These are phyloP conservation scores for Madurella fahalii DNA, from an alignment of 2,329 filamentous ascomycete species.

Conservation along the genomic window DNA sequence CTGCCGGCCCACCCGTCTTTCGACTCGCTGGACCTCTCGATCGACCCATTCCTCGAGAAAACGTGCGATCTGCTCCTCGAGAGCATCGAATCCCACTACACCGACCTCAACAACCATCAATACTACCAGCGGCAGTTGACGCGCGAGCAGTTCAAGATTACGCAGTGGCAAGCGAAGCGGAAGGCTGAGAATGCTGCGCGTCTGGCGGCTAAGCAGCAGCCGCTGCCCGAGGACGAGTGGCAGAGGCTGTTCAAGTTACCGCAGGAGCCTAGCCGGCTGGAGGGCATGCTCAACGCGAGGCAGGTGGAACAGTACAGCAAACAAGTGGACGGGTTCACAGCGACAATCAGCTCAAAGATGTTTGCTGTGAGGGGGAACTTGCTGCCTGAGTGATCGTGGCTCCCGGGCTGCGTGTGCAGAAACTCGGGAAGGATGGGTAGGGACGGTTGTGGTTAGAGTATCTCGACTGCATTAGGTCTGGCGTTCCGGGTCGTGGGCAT, in stretches of 20 bases:
- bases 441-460: constrained; percentile 8
- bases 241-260: constrained; percentile 97
- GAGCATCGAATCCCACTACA: constrained; percentile 96
- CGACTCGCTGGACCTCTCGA: constrained; percentile 84
- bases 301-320: constrained; percentile 98
- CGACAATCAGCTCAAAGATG: constrained; percentile 92
- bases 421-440: not conserved
- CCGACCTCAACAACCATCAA: constrained; percentile 98
- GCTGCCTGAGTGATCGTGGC: constrained; percentile 47
- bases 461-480: constrained; percentile 27
- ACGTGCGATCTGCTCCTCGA: constrained; percentile 94
- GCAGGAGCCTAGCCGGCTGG: constrained; percentile 85
- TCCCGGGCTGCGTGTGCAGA: not conserved
- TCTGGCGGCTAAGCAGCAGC: constrained; percentile 78
- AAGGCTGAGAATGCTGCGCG: constrained; percentile 91
- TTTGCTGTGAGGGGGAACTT: constrained; percentile 81
- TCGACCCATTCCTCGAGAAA: constrained; percentile 98
- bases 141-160: constrained; percentile 94
- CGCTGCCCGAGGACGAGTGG: constrained; percentile 95
- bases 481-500: constrained; percentile 27
- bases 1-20: constrained; percentile 79
- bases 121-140: constrained; percentile 89
- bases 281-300: constrained; percentile 89
- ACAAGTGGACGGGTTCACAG: constrained; percentile 94
- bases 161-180: constrained; percentile 93